Conservation (phyloP, 768 basidiomycete species). For the Pseudohyphozyma bogoriensis region DNA sequence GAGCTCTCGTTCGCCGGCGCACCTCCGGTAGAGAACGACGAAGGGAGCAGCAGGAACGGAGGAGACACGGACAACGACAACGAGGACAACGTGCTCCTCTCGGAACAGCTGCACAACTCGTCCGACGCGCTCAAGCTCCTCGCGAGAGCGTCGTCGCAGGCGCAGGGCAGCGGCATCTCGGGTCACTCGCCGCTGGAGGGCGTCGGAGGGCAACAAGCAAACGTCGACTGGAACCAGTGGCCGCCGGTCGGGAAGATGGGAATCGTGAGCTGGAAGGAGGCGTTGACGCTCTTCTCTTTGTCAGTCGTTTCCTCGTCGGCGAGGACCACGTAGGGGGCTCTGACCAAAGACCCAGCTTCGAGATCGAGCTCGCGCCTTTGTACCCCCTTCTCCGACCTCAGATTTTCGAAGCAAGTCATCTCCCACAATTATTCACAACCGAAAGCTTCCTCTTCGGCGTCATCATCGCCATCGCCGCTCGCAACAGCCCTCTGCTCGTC, state of each 20-base stretch:
- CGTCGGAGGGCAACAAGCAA: neutral
- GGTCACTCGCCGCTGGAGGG: neutral
- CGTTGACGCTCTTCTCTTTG: slow-evolving; percentile 14
- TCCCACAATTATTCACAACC: slow-evolving; percentile 14
- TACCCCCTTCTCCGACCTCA: slow-evolving; percentile 22
- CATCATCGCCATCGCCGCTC: slow-evolving; percentile 25
- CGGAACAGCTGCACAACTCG: slow-evolving; percentile 22
- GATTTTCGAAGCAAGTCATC: slow-evolving; percentile 14
- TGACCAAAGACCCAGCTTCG: slow-evolving; percentile 7
- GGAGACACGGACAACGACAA: no score
- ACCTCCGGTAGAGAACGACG: no score
- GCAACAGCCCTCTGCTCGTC: slow-evolving; percentile 15
- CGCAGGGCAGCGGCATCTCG: neutral
- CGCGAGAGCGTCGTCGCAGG: slow-evolving; percentile 11
- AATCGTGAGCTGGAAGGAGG: slow-evolving; percentile 11
- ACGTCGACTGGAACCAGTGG: neutral
- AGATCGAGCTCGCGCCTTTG: slow-evolving; percentile 14
- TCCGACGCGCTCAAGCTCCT: slow-evolving; percentile 24
- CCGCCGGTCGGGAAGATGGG: slow-evolving; percentile 18
- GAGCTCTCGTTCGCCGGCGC: no score
- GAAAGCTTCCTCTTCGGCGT: slow-evolving; percentile 24
- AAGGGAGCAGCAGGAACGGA: no score
- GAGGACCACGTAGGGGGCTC: rapidly evolving
- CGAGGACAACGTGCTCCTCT: slow-evolving; percentile 18
- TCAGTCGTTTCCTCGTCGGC: neutral